Conservation (phyloP, 768 basidiomycete species). For the Rhodotorula toruloides region DNA sequence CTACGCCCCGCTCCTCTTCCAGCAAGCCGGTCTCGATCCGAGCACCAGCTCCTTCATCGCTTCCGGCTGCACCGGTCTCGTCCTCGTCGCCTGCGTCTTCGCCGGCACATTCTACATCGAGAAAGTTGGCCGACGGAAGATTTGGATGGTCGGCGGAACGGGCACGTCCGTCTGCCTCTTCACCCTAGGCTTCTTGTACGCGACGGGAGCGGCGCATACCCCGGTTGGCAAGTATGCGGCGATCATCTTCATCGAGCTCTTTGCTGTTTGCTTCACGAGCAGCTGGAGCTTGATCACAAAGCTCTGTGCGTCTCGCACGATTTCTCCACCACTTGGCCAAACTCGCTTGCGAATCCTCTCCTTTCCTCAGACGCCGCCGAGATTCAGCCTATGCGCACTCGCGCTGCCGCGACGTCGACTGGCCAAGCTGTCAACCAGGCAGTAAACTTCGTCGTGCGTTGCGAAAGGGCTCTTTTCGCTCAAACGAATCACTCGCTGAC, state of each 20-base stretch:
- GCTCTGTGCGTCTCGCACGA: slow-evolving; percentile 10
- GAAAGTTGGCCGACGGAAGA: slow-evolving; percentile 44
- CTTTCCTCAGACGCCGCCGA: slow-evolving; percentile 49
- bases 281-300: slow-evolving; percentile 50
- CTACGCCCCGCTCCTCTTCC: slow-evolving; percentile 53
- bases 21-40: slow-evolving; percentile 50
- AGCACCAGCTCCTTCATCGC: background rate
- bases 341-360: slow-evolving; percentile 41
- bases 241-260: slow-evolving; percentile 54
- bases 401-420: slow-evolving; percentile 47
- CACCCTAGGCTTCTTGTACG: slow-evolving; percentile 51
- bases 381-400: slow-evolving; percentile 53
- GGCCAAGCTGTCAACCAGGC: slow-evolving; percentile 23
- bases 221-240: slow-evolving; percentile 49
- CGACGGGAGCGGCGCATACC: slow-evolving; percentile 45
- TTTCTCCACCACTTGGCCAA: background rate
- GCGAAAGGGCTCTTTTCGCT: background rate
- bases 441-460: slow-evolving; percentile 13
- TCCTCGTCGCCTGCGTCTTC: slow-evolving; percentile 46
- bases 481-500: no score
- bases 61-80: slow-evolving; percentile 48
- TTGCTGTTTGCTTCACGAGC: slow-evolving; percentile 51
- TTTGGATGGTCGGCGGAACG: slow-evolving; percentile 52
- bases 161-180: slow-evolving; percentile 50
- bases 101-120: slow-evolving; percentile 11